Evolutionary conservation across 169 alveolate species (phyloP), one percentile per base, ranked within the genome.

Genomic region (Cryptosporidium xiaoi): DNA sequence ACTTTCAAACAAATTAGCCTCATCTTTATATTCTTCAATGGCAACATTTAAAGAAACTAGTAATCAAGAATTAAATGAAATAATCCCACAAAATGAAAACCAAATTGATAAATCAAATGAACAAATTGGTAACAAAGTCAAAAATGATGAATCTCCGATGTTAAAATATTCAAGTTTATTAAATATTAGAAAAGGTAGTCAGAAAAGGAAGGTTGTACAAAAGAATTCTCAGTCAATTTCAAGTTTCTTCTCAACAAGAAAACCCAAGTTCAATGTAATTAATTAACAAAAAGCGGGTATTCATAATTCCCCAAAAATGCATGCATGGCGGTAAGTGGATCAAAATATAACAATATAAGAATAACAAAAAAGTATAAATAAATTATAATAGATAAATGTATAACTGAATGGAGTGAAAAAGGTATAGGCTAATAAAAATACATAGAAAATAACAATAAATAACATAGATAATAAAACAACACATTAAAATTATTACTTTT

Each of bases 201-300:
- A 50, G 27, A 50, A 50, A 5, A 67, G 53, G 44, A 67, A 64
- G 44, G 53, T 50, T 50, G 6, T 67, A 18, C 36, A 58, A n/a
- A 67, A 33, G 16, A 64, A 67, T n/a, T 67, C 82, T 1, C 82
- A 67, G 46, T 67, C 82, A n/a, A 67, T 67, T 67, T 67, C 82
- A n/a, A 51, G 65, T 48, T 67, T 67, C 7, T 67, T 67, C 20
- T 67, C 33, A 4, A 48, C 65, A 50, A 67, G 82, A 50, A 67
- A 50, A 20, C 65, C 64, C 29, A 67, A 67, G 33, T 46, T 67
- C 44, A 67, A 67, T 29, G 31, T 67, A 10, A 3, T 24, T 1
- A 48, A 67, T 64, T 67, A 36, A 67, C 0, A 50, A 67, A 67
- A 50, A 4, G 33, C 36, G 51, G 0, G 48, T 40, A 40, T 40